A percentile compares a stretch with the other conserved stretches of the same genome.
Conservation (phyloP, 768 basidiomycete genomes). For the Xerocomellus intermedius region DNA sequence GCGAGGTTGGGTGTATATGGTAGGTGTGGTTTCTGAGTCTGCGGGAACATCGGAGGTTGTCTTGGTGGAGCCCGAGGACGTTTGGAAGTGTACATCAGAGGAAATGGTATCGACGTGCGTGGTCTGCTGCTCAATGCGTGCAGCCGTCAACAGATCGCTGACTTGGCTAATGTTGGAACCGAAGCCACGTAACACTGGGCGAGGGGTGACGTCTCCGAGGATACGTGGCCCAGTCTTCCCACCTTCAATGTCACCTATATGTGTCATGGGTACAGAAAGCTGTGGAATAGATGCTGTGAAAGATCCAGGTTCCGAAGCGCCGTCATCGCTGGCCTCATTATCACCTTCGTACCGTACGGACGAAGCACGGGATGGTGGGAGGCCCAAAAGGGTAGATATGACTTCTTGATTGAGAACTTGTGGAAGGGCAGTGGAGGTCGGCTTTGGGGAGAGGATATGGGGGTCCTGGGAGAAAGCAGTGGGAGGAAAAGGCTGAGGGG, state of each 20-base stretch:
- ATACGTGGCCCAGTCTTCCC: conserved; percentile 19
- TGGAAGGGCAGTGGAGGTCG: conserved; percentile 50
- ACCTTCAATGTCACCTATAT: conserved; percentile 15
- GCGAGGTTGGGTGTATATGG: conserved; percentile 15
- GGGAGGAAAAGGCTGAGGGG: conserved; percentile 14
- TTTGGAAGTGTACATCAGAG: conserved; percentile 6
- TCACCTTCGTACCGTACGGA: conserved; percentile 55
- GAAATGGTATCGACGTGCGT: conserved; percentile 2
- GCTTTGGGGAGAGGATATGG: conserved; percentile 55
- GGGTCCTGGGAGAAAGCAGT: conserved; percentile 28
- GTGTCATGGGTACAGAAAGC: conserved; percentile 25
- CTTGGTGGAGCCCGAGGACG: background rate
- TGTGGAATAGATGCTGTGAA: conserved; percentile 42
- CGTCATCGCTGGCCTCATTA: conserved; percentile 43
- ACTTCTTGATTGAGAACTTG: conserved; percentile 74
- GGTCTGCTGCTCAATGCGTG: conserved; percentile 20
- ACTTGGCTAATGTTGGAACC: conserved; percentile 34
- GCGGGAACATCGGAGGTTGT: background rate
- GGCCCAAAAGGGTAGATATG: conserved; percentile 60
- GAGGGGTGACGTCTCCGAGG: conserved; percentile 60
- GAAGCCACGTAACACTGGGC: conserved; percentile 42
- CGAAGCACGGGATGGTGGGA: conserved; percentile 40
- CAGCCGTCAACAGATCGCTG: conserved; percentile 26
- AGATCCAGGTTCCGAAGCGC: conserved; percentile 39
- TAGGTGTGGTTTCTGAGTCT: conserved; percentile 9